Base-by-base conservation (phyloP, 2,329 filamentous ascomycete genomes). In the Colletotrichum somersetense region DNA sequence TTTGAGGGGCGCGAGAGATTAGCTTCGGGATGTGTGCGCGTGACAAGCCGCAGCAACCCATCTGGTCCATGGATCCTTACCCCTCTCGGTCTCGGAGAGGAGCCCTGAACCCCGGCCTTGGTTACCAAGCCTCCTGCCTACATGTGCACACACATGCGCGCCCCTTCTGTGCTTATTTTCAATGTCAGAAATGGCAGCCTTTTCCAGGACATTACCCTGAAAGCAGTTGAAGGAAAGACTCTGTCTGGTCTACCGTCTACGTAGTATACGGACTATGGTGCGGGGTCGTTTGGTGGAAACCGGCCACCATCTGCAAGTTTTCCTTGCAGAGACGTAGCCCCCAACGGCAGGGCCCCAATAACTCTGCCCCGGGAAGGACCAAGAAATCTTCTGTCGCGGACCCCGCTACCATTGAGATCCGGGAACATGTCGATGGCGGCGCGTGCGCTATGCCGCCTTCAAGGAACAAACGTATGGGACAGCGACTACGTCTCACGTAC, bases 81-180 rank as follows among this genome's bases (percentile, higher is more conserved):
- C 67, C 62, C 67, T 66, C 67, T 71, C 57, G 57, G 71, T 62
- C 67, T 72, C 59, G 71, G 71, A 66, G 62, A 66, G 26, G n/a
- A 46, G 71, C 62, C 50, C 52, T 70, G 71, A 40, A 66, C 71
- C 66, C 66, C 55, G 71, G 55, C 71, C 69, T 53, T 53, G 56
- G 33, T 46, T 42, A 26, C 61, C 71, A 73, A 66, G 57, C 71
- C 67, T 62, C 46, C 59, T 59, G 67, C 67, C 61, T 40, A 57
- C 72, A 40, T 74, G 50, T 69, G 70, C 66, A 69, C 48, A 57
- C 66, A 69, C 48, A 61, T 64, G 59, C 66, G 62, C 30, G 23
- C 55, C 33, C 55, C 33, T 33, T 48, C 18, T 44, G 48, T 53
- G 35, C 42, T 58, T 44, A 44, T n/a, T 61, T 61, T 30, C 23